Conservation (phyloP, 257 asterid species). For the Catharanthus roseus region DNA sequence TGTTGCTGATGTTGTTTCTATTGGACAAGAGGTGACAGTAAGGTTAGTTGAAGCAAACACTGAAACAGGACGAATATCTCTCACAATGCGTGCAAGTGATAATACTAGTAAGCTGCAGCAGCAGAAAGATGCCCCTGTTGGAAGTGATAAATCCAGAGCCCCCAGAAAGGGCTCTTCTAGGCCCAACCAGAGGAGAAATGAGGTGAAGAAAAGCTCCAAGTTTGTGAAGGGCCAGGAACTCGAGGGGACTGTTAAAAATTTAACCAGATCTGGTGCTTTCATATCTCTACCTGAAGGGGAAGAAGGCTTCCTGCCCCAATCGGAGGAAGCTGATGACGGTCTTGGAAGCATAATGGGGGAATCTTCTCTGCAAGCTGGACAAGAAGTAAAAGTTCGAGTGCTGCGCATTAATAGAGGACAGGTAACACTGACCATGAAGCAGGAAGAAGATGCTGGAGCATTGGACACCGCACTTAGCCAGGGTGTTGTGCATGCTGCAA, state of each 20-base stretch:
- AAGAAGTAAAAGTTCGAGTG: constrained; percentile 83
- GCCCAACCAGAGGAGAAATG: constrained; percentile 52
- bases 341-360: constrained; percentile 54
- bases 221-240: constrained; percentile 78
- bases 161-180: constrained; percentile 50
- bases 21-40: constrained; percentile 96
- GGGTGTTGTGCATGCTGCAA: constrained; percentile 61
- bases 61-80: constrained; percentile 79
- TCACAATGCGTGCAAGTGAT: constrained; percentile 73
- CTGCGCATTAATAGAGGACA: constrained; percentile 73
- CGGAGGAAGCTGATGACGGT: constrained; percentile 73
- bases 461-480: constrained; percentile 51
- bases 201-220: constrained; percentile 50
- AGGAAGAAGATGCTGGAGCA: constrained; percentile 49
- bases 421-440: constrained; percentile 87
- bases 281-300: constrained; percentile 92
- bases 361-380: constrained; percentile 73
- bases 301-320: constrained; percentile 84
- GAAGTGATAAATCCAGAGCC: constrained; percentile 52
- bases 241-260: constrained; percentile 78
- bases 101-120: constrained; percentile 43
- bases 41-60: constrained; percentile 68
- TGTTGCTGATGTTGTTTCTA: constrained; percentile 62
- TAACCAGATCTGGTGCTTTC: constrained; percentile 76
- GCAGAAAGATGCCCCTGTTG: constrained; percentile 38